These are phyloP conservation scores for Trichomonascaceae sp. DNA, from an alignment of 1,139 yeast species.

Conservation along the genomic window DNA sequence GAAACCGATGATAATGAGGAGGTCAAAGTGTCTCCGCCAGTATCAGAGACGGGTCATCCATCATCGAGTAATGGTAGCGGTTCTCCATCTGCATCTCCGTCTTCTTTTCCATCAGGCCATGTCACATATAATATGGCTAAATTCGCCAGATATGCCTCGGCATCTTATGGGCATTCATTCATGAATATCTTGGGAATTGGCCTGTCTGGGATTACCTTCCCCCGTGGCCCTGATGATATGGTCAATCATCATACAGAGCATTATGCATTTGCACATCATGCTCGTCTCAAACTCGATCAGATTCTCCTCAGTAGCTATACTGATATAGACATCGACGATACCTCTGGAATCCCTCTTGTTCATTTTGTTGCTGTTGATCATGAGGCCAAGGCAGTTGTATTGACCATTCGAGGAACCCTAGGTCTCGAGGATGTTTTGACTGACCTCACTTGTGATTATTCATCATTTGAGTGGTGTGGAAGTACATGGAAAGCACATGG, in stretches of 20 bases:
- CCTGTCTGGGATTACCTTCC: conserved; percentile 13
- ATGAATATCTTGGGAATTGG: conserved; percentile 32
- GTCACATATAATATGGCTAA: conserved; percentile 29
- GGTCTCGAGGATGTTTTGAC: conserved; percentile 34
- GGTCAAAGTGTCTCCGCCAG: neutral
- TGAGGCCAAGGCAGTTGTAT: conserved; percentile 29
- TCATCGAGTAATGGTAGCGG: neutral
- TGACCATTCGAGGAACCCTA: conserved; percentile 33
- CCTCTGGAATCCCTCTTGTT: conserved; percentile 30
- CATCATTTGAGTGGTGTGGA: conserved; percentile 28
- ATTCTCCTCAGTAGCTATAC: conserved; percentile 30
- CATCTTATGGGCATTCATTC: conserved; percentile 35
- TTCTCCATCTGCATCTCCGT: neutral
- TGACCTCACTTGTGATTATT: conserved; percentile 32
- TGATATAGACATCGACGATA: conserved; percentile 24
- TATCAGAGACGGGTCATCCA: neutral
- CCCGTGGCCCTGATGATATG: conserved; percentile 1
- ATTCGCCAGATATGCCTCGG: conserved; percentile 31
- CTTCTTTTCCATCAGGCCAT: conserved; percentile 26
- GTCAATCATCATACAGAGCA: conserved; percentile 30
- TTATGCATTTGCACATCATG: conserved; percentile 32
- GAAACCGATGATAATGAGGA: neutral
- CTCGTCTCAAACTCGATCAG: conserved; percentile 29
- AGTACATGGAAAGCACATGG: conserved; percentile 29
- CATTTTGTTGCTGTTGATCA: conserved; percentile 33